A percentile compares a stretch with the other conserved stretches of the same genome.
phyloP scores from a whole-genome alignment of 2,329 filamentous ascomycete species.

The Hyphodiscus sp. region DNA sequence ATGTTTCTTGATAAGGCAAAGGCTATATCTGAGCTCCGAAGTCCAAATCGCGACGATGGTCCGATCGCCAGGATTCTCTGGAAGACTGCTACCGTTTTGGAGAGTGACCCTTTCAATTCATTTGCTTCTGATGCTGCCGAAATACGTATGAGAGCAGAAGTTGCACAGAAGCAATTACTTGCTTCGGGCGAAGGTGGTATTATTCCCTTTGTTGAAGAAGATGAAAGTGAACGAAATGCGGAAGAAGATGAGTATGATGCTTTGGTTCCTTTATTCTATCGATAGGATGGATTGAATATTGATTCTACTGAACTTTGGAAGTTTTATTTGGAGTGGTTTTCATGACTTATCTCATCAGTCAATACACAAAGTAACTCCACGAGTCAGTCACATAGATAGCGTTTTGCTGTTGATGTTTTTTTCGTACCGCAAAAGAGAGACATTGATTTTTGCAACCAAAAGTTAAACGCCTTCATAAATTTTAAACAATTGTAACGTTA shows the following conservation, averaged over 20 bases:
- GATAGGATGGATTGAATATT: not conserved
- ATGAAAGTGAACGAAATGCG: not conserved
- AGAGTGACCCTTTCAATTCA: slow-evolving; percentile 1
- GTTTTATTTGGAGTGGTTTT: not conserved
- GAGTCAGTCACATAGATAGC: too few species aligned
- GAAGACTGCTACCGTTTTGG: slow-evolving; percentile 6
- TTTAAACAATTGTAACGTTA: not conserved
- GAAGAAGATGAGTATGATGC: not conserved
- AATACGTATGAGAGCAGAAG: not conserved
- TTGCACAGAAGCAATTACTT: not conserved
- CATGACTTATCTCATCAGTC: not conserved
- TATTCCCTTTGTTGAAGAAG: not conserved
- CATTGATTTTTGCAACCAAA: too few species aligned
- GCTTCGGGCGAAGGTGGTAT: not conserved
- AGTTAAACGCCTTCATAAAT: too few species aligned
- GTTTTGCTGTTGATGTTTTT: too few species aligned
- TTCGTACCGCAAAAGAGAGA: too few species aligned
- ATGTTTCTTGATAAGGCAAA: slow-evolving; percentile 3
- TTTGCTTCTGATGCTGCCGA: not conserved
- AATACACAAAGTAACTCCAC: too few species aligned
- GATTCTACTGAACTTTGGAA: not conserved
- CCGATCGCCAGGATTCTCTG: slow-evolving; percentile 9
- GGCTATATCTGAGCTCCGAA: slow-evolving; percentile 5
- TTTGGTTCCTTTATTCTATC: not conserved
- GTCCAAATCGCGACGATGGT: slow-evolving; percentile 6